Conservation (phyloP, 2,329 filamentous ascomycete species). For the Exophiala alcalophila region DNA sequence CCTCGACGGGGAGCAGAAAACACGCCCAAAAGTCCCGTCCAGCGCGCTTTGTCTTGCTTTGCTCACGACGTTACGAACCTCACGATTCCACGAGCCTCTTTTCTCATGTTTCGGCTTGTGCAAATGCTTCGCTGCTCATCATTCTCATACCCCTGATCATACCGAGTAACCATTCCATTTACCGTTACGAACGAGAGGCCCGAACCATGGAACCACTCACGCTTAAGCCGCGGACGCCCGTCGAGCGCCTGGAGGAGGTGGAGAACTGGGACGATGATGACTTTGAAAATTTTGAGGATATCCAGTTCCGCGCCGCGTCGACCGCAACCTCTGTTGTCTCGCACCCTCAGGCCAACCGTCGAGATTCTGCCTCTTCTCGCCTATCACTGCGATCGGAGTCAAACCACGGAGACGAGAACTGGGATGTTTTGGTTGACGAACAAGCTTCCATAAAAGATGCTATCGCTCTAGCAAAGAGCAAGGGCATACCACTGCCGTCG, state of each 20-base stretch:
- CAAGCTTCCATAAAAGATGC: slow-evolving; percentile 79
- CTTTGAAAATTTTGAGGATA: slow-evolving; percentile 46
- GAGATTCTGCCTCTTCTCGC: slow-evolving; percentile 78
- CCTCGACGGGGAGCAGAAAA: slow-evolving; percentile 20
- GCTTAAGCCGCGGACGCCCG: slow-evolving; percentile 35
- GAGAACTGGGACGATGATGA: slow-evolving; percentile 53
- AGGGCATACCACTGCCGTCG: slow-evolving; percentile 84
- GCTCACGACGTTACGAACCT: slow-evolving; percentile 19
- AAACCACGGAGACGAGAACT: slow-evolving; percentile 73
- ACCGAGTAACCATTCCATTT: too few relatives aligned
- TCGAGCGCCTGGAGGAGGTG: slow-evolving; percentile 37
- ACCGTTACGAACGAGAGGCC: too few relatives aligned
- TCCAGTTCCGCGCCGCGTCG: slow-evolving; percentile 46
- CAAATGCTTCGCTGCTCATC: slow-evolving; percentile 7
- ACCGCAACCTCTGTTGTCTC: slow-evolving; percentile 46
- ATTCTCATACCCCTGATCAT: too few relatives aligned
- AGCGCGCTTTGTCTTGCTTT: slow-evolving; percentile 12
- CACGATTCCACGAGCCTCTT: slow-evolving; percentile 15
- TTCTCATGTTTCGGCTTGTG: slow-evolving; percentile 9
- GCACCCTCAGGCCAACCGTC: slow-evolving; percentile 46
- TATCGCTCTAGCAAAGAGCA: slow-evolving; percentile 79
- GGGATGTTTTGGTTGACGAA: slow-evolving; percentile 82
- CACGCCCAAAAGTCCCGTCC: slow-evolving; percentile 11
- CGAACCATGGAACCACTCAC: slow-evolving; percentile 41
- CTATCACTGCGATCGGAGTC: slow-evolving; percentile 80